phyloP scores from a whole-genome alignment of 345 rosid species.

The Excoecaria cochinchinensis region DNA sequence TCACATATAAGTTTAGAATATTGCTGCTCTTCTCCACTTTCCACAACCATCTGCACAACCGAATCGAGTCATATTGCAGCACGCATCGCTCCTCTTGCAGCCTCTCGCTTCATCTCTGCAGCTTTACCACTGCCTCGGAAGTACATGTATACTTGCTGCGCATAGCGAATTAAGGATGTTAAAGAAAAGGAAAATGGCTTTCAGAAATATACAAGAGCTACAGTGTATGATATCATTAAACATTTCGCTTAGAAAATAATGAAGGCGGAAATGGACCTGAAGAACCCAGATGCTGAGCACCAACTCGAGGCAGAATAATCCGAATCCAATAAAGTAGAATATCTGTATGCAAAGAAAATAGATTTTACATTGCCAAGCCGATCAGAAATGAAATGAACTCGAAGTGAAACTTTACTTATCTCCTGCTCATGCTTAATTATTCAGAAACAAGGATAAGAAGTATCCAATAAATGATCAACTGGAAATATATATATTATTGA shows the following conservation, averaged over 20 bases:
- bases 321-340: conserved; percentile 36
- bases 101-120: conserved; percentile 32
- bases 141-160: conserved; percentile 40
- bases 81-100: conserved; percentile 37
- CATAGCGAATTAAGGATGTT: not conserved
- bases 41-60: too few relatives aligned
- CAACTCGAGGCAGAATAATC: conserved; percentile 29
- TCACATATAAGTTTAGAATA: not conserved
- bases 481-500: not conserved
- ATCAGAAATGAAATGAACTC: not conserved
- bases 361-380: not conserved
- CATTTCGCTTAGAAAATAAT: not conserved
- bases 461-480: not conserved
- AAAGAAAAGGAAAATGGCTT: not conserved
- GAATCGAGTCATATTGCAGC: conserved; percentile 23
- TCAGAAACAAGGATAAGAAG: not conserved
- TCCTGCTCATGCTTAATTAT: not conserved
- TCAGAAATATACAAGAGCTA: not conserved
- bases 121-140: conserved; percentile 38
- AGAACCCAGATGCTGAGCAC: conserved; percentile 35
- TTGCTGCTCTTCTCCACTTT: not conserved
- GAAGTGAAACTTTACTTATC: not conserved
- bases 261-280: conserved; percentile 18
- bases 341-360: conserved; percentile 19
- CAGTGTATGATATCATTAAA: not conserved